These are phyloP conservation scores for Agaricus blazei DNA, from an alignment of 768 basidiomycete species.

Conservation along the genomic window DNA sequence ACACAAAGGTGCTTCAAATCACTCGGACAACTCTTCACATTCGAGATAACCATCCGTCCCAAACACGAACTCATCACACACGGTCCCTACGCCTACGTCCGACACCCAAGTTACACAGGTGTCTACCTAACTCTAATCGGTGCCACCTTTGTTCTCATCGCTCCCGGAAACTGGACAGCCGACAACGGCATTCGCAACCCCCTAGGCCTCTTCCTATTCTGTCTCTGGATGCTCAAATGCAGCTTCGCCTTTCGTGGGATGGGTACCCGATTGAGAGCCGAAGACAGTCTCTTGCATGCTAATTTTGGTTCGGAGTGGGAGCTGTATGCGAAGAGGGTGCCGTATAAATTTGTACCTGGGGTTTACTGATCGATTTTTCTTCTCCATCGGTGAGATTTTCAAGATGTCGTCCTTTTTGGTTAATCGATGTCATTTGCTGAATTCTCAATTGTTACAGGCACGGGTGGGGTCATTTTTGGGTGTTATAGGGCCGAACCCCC, in stretches of 20 bases:
- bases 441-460: no score
- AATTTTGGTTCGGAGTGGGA: constrained; percentile 32
- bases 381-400: no score
- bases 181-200: constrained; percentile 18
- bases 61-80: constrained; percentile 35
- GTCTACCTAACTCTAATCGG: constrained; percentile 31
- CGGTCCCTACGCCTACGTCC: constrained; percentile 40
- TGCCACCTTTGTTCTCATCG: constrained; percentile 23
- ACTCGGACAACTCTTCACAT: constrained; percentile 38
- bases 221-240: constrained; percentile 29
- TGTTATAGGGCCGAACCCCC: no score
- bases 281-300: constrained; percentile 30
- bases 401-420: no score
- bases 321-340: constrained; percentile 30
- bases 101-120: constrained; percentile 41
- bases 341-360: constrained; percentile 34
- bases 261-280: constrained; percentile 24
- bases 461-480: no score
- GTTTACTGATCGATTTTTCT: constrained; percentile 16
- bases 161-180: constrained; percentile 29
- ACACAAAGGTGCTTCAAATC: constrained; percentile 32
- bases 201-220: constrained; percentile 17
- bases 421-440: no score
- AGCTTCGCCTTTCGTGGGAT: constrained; percentile 29
- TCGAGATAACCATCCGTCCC: constrained; percentile 35